Percentiles rank a stretch among this genome's conserved stretches.
These are phyloP conservation scores for Pulicaria dysenterica DNA, from an alignment of 129 eudicot genomes.

Conservation along the genomic window DNA sequence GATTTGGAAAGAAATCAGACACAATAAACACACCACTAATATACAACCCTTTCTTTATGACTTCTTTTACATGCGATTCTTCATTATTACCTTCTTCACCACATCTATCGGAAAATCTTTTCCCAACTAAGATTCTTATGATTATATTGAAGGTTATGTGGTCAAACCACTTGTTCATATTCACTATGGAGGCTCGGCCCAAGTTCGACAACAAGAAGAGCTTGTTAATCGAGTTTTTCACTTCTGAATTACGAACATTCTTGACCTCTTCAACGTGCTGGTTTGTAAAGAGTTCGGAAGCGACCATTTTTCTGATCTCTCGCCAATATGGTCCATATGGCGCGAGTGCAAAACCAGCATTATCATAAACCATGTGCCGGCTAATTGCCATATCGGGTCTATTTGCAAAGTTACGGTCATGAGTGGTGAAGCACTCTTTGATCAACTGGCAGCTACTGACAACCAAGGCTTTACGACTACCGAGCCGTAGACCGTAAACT, in stretches of 20 bases:
- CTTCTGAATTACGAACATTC: slow-evolving; percentile 47
- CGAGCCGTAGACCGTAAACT: slow-evolving; percentile 53
- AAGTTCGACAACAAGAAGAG: slow-evolving; percentile 25
- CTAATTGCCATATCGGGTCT: slow-evolving; percentile 57
- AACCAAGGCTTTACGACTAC: slow-evolving; percentile 51
- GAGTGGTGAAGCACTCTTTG: slow-evolving; percentile 57
- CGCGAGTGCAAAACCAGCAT: slow-evolving; percentile 48
- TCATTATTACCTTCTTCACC: slow-evolving; percentile 22
- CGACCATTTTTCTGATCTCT: slow-evolving; percentile 54
- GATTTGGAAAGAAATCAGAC: slow-evolving; percentile 52
- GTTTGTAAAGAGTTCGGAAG: slow-evolving; percentile 48
- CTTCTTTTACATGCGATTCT: slow-evolving; percentile 40
- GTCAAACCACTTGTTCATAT: slow-evolving; percentile 48
- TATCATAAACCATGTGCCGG: slow-evolving; percentile 49
- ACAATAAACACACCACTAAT: slow-evolving; percentile 60
- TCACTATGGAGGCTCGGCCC: slow-evolving; percentile 3
- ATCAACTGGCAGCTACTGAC: slow-evolving; percentile 52
- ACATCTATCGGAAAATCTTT: slow-evolving; percentile 38
- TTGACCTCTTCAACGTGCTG: slow-evolving; percentile 47
- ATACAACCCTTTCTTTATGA: slow-evolving; percentile 53
- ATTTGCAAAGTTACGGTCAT: slow-evolving; percentile 52
- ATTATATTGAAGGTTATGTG: slow-evolving; percentile 44
- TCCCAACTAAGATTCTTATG: slow-evolving; percentile 49
- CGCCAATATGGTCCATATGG: slow-evolving; percentile 74
- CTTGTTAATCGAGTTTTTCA: slow-evolving; percentile 26